Percentiles rank a stretch among this genome's conserved stretches.
These are phyloP conservation scores for Neckera pumila DNA, from an alignment of 225 moss, liverwort and hornwort species.

Conservation along the genomic window DNA sequence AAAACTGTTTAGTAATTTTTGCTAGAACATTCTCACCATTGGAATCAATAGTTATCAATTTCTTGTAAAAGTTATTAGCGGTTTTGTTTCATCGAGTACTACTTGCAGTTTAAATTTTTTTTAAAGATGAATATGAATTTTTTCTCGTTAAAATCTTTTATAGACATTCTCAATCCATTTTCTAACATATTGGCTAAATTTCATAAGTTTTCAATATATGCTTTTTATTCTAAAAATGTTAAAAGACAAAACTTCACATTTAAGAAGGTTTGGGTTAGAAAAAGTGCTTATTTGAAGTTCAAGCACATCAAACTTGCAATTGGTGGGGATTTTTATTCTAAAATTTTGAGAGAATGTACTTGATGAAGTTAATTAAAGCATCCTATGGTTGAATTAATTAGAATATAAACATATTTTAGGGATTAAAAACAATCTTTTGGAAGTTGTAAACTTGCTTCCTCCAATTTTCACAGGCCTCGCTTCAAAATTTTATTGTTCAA, in stretches of 20 bases:
- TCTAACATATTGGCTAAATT: neutral
- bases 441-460: neutral
- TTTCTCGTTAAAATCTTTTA: rapidly evolving
- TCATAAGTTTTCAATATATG: neutral
- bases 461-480: rapidly evolving
- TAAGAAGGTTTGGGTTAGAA: too few relatives aligned
- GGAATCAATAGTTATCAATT: neutral
- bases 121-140: neutral
- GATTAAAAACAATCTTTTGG: rapidly evolving
- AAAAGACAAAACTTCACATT: neutral
- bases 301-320: neutral
- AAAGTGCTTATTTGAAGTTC: neutral
- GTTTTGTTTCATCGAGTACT: neutral
- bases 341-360: neutral
- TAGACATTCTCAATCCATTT: rapidly evolving
- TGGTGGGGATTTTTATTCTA: rapidly evolving
- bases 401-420: neutral
- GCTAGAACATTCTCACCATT: neutral
- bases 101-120: neutral
- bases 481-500: neutral
- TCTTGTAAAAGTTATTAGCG: rapidly evolving
- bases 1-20: rapidly evolving
- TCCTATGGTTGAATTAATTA: neutral
- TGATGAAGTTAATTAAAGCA: neutral
- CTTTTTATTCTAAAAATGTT: neutral